Evolutionary conservation across 805 yeast species (phyloP).

Genomic region (Blastobotrys muscicola): DNA sequence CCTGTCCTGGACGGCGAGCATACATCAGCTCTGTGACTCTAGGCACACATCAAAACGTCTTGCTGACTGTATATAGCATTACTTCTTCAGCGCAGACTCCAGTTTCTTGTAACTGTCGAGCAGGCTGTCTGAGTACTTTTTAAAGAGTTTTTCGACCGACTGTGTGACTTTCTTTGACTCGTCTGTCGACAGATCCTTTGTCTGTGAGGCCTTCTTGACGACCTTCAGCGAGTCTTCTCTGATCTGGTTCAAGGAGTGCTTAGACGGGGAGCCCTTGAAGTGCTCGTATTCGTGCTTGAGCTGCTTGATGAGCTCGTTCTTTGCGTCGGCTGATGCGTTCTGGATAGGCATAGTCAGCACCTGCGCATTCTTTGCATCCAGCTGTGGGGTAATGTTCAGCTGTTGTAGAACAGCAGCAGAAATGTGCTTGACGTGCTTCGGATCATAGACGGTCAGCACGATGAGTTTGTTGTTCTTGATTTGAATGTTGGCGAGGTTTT

Average conservation of each 20-base stretch:
- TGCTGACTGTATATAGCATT: background rate
- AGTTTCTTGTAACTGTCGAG: constrained; percentile 45
- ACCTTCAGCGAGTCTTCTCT: constrained; percentile 52
- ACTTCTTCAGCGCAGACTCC: no score
- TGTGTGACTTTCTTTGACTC: constrained; percentile 37
- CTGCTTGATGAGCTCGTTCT: constrained; percentile 43
- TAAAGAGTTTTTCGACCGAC: constrained; percentile 63
- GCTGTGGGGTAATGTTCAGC: constrained; percentile 72
- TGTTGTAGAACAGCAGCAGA: constrained; percentile 61
- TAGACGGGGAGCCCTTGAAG: constrained; percentile 42
- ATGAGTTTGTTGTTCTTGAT: constrained; percentile 39
- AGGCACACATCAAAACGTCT: no score
- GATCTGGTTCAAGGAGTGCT: constrained; percentile 43
- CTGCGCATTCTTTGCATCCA: constrained; percentile 63
- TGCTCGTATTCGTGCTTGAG: constrained; percentile 61
- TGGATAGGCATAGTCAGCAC: constrained; percentile 67
- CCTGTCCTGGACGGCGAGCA: background rate
- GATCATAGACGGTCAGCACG: constrained; percentile 80
- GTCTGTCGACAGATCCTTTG: constrained; percentile 40
- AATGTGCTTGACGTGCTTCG: constrained; percentile 57
- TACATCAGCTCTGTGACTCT: background rate
- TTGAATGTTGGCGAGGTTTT: constrained; percentile 29
- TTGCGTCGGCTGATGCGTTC: constrained; percentile 60
- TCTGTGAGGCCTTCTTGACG: constrained; percentile 41
- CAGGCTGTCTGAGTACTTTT: constrained; percentile 51